Base-by-base conservation (phyloP, 805 yeast species). In the Candida vartiovaarae region DNA sequence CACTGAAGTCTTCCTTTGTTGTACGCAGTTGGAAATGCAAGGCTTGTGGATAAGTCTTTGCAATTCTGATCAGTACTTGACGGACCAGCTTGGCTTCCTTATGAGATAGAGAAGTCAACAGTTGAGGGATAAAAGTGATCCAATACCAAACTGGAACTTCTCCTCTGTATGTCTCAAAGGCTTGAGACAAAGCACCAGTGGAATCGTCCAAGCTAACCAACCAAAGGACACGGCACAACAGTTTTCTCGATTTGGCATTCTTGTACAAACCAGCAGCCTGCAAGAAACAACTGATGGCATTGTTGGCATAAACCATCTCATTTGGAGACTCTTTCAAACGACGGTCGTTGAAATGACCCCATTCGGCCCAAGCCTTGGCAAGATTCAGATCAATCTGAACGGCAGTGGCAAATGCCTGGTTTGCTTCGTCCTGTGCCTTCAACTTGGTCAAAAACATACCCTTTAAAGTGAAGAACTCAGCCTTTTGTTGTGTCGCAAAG, bases 81-180 rank as follows among this genome's bases (percentile, higher is more conserved):
- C 96, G 82, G 2, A 91, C 96, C 62, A 89, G 72, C 44, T 78
- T 75, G 0, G 97, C 98, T 61, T 93, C 98, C 54, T 80, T 84
- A 54, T 89, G 95, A 1, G 97, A 86, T 47, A 93, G 70, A 0
- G 96, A 82, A 0, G 96, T 83, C 53, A 93, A 70, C 47, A 93
- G 70, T 64, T 95, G 99, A 3, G 99, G 99, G 52, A 93, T 89
- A 57, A 84, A 93, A 0, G 98, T 88, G 37, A 93, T 88, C 98
- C 98, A 93, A 63, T 91, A 91, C 99, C 99, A 93, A 3, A 91
- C 96, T 4, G 99, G 99, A 35, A 88, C 88, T 51, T 95, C 99
- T 23, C 98, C 97, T 49, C 90, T 78, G 62, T 87, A 93, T 40
- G 84, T 80, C 44, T 89, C 96, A 63, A 91, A 91, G 0, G 97